These are phyloP conservation scores for Candolleomyces efflorescens DNA, from an alignment of 768 basidiomycete genomes.

Conservation along the genomic window DNA sequence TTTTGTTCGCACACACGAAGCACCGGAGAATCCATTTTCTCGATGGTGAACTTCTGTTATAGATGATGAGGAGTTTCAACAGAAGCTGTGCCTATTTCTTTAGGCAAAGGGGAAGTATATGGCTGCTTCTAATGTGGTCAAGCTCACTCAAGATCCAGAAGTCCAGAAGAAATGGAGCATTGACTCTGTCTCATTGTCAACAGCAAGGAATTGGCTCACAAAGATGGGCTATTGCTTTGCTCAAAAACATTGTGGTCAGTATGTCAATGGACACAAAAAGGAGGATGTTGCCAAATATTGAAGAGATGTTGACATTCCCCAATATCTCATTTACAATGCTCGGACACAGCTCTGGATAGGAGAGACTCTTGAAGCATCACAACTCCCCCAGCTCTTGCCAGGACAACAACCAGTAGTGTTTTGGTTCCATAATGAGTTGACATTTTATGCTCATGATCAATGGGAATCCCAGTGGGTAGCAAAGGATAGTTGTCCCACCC, in stretches of 20 bases:
- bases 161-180: constrained; percentile 17
- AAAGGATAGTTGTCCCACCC: constrained; percentile 19
- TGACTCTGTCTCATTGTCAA: constrained; percentile 17
- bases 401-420: constrained; percentile 4
- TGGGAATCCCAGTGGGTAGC: constrained; percentile 25
- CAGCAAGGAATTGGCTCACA: constrained; percentile 28
- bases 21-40: background rate
- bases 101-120: constrained; percentile 22
- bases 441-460: constrained; percentile 35
- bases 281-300: constrained; percentile 31
- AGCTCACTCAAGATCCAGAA: constrained; percentile 21
- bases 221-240: constrained; percentile 27
- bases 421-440: constrained; percentile 36
- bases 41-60: constrained; percentile 16
- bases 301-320: constrained; percentile 22
- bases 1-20: background rate
- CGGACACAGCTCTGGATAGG: background rate
- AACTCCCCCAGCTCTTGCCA: background rate
- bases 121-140: constrained; percentile 24
- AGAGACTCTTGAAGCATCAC: background rate
- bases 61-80: constrained; percentile 28
- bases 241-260: constrained; percentile 27
- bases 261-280: constrained; percentile 32
- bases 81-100: constrained; percentile 23
- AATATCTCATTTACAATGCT: constrained; percentile 14